Percentiles rank a stretch among this genome's conserved stretches.
Evolutionary conservation across 2,329 filamentous ascomycete genomes (phyloP).

Genomic region (Ampelomyces quisqualis): DNA sequence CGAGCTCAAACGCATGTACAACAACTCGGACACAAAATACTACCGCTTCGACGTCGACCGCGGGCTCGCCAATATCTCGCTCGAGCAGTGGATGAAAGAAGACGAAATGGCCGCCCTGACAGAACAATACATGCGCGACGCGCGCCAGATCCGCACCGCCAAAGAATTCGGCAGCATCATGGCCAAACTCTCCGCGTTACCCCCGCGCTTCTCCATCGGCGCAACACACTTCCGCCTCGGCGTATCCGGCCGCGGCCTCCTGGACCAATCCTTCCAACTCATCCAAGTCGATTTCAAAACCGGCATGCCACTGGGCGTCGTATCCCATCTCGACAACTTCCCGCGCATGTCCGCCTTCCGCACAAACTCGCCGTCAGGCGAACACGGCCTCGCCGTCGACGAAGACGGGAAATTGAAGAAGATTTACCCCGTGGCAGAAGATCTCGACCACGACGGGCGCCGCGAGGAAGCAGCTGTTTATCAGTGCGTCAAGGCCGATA

Average conservation of each 20-base stretch:
- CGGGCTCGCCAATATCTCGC: slow-evolving; percentile 41
- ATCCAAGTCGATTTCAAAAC: slow-evolving; percentile 44
- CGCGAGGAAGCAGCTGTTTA: slow-evolving; percentile 41
- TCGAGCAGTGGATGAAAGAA: slow-evolving; percentile 47
- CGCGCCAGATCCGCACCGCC: slow-evolving; percentile 33
- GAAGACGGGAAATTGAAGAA: slow-evolving; percentile 27
- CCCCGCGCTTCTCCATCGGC: slow-evolving; percentile 39
- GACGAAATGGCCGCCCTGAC: slow-evolving; percentile 45
- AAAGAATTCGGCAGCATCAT: slow-evolving; percentile 38
- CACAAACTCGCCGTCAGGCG: slow-evolving; percentile 30
- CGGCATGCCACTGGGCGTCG: slow-evolving; percentile 32
- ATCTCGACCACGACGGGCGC: slow-evolving; percentile 40
- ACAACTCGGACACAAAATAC: slow-evolving; percentile 39
- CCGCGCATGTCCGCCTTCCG: slow-evolving; percentile 27
- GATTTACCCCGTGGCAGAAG: slow-evolving; percentile 39
- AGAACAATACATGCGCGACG: slow-evolving; percentile 44
- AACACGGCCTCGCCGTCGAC: slow-evolving; percentile 35
- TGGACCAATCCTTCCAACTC: slow-evolving; percentile 34
- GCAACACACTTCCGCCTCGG: slow-evolving; percentile 37
- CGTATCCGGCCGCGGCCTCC: slow-evolving; percentile 32
- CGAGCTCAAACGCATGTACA: slow-evolving; percentile 46
- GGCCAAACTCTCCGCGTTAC: slow-evolving; percentile 41
- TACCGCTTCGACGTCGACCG: slow-evolving; percentile 45
- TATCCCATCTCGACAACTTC: slow-evolving; percentile 21
- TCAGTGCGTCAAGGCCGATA: slow-evolving; percentile 35